These are phyloP conservation scores for Acanthamoeba royreba DNA, from an alignment of 208 protist genomes.

Conservation along the genomic window DNA sequence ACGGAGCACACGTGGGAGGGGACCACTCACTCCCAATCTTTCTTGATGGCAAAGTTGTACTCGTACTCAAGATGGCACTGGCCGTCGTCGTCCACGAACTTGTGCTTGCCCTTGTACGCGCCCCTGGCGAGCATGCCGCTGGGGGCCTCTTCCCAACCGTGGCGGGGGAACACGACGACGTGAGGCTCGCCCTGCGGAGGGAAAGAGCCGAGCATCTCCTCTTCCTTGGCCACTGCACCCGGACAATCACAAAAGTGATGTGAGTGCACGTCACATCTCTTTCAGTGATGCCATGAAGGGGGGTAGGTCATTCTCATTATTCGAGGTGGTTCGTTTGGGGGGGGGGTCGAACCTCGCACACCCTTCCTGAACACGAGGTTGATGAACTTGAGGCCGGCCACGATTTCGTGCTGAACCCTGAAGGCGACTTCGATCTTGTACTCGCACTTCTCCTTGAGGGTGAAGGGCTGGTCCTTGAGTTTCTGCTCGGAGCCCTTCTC, in stretches of 20 bases:
- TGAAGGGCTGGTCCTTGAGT: slow-evolving; percentile 67
- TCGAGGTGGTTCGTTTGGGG: background rate
- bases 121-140: slow-evolving; percentile 74
- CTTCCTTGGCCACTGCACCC: slow-evolving; percentile 68
- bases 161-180: slow-evolving; percentile 40
- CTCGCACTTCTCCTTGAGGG: slow-evolving; percentile 74
- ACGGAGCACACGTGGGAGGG: background rate
- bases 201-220: slow-evolving; percentile 76
- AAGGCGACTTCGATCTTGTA: slow-evolving; percentile 75
- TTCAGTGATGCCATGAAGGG: background rate
- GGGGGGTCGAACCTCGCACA: slow-evolving; percentile 64
- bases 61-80: slow-evolving; percentile 67
- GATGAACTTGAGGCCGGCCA: slow-evolving; percentile 74
- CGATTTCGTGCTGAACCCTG: slow-evolving; percentile 77
- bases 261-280: background rate
- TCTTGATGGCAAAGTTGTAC: slow-evolving; percentile 74
- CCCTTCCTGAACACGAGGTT: slow-evolving; percentile 72
- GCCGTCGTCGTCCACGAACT: slow-evolving; percentile 78
- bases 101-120: slow-evolving; percentile 70
- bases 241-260: background rate
- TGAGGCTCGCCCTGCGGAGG: slow-evolving; percentile 62
- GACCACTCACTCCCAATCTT: slow-evolving; percentile 58
- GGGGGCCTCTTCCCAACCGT: slow-evolving; percentile 73
- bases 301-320: background rate
- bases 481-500: slow-evolving; percentile 50